Base-by-base conservation (phyloP, 768 basidiomycete species). In the Postia placenta region DNA sequence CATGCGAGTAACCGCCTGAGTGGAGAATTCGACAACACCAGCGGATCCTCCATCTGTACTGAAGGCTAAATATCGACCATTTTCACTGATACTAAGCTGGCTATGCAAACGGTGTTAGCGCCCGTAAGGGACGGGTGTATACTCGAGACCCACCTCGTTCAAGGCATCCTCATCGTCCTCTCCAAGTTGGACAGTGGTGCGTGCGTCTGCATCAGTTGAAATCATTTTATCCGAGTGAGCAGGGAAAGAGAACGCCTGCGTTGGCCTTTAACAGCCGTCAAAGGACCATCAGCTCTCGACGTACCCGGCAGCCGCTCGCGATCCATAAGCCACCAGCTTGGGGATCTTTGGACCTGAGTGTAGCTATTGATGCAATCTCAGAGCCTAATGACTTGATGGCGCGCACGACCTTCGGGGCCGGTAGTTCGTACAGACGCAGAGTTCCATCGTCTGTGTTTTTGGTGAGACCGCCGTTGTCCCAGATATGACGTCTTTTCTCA, bases 41-140 rank as follows among this genome's bases (percentile, higher is more conserved):
- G 88, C 83, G 14, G 59, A 55, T 0, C 89, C 89, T 17, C 76
- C 76, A 63, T 92, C 90, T 25, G 76, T 74, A 51, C 80, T 78
- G 63, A 86, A 89, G 4, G 85, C 86, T 37, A 91, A 60, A 44
- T 54, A 58, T 55, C 63, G 78, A 58, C 56, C 71, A 70, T 76
- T 75, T 24, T 61, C 55, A 64, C 79, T 83, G 55, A 88, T 57
- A 51, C 72, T 72, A 60, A 90, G 76, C 87, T 91, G 64, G 63
- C 70, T 76, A 35, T 33, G 30, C 38, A 9, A 17, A 39, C 12
- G 12, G 17, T 11, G 7, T 22, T 28, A 47, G 24, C 33, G 6
- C 40, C 14, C n/a, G 45, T 35, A 35, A 45, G 35, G 19, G 53
- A 28, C 44, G 17, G 23, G 11, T 35, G 9, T n/a, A n/a, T 35